These are phyloP conservation scores for Fusarium domesticum DNA, from an alignment of 2,329 filamentous ascomycete species.

Conservation along the genomic window DNA sequence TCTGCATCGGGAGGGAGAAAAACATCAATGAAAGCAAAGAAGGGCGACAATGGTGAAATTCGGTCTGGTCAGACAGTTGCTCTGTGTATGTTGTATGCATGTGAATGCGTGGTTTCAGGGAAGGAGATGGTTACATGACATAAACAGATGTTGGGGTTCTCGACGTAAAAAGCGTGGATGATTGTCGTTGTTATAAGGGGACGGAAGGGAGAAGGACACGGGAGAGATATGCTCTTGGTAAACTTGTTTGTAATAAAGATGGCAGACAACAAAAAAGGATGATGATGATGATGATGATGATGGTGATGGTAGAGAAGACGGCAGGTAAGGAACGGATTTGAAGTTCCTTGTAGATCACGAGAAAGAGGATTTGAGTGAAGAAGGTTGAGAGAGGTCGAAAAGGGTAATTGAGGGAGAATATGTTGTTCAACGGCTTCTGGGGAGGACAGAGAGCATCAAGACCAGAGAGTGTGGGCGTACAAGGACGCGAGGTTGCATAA, in stretches of 20 bases:
- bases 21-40: not conserved
- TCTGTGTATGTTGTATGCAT: not conserved
- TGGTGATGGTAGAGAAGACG: too few relatives aligned
- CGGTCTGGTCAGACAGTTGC: not conserved
- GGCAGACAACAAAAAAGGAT: conserved; percentile 11
- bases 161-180: not conserved
- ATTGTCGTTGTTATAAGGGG: not conserved
- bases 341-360: too few relatives aligned
- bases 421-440: conserved; percentile 19
- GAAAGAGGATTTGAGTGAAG: conserved; percentile 2
- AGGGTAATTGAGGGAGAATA: conserved; percentile 9
- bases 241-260: not conserved
- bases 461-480: conserved; percentile 21
- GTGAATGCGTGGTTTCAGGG: not conserved
- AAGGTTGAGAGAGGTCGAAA: conserved; percentile 5
- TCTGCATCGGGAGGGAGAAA: not conserved
- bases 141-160: not conserved
- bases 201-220: not conserved
- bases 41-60: not conserved
- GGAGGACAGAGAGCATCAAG: conserved; percentile 24
- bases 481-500: conserved; percentile 29
- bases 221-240: not conserved
- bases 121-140: not conserved
- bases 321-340: too few relatives aligned
- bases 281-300: not conserved